Evolutionary conservation across 2,329 filamentous ascomycete genomes (phyloP).

Genomic region (Dryadomyces sulphureus): DNA sequence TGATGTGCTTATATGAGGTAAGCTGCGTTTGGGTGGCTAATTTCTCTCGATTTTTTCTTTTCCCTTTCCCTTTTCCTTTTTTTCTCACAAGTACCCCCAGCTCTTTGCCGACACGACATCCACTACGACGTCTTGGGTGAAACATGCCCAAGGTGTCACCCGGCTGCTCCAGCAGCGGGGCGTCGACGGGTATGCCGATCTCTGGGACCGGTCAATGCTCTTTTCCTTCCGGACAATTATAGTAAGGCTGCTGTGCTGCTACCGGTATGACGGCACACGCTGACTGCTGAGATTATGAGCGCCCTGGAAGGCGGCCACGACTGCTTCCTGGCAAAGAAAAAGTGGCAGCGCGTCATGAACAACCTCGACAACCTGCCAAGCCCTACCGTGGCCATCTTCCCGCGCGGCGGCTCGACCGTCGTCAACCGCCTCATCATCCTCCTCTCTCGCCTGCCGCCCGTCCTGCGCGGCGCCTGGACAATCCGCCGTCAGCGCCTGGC

Average conservation of each 20-base stretch:
- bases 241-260: constrained; percentile 14
- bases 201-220: constrained; percentile 23
- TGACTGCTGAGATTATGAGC: constrained; percentile 20
- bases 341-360: constrained; percentile 21
- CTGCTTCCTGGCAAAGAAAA: constrained; percentile 21
- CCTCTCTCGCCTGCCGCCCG: constrained; percentile 19
- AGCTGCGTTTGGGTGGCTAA: not conserved
- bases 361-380: not conserved
- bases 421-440: constrained; percentile 20
- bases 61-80: not conserved
- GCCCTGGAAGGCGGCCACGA: constrained; percentile 21
- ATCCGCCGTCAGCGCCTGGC: constrained; percentile 17
- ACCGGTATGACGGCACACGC: too few relatives aligned
- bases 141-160: constrained; percentile 23
- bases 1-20: constrained; percentile 26
- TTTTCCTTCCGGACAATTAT: constrained; percentile 22
- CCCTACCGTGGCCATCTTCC: not conserved
- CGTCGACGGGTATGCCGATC: constrained; percentile 18
- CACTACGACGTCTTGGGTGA: constrained; percentile 21
- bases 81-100: constrained; percentile 10
- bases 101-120: constrained; percentile 25
- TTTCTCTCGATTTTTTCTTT: not conserved
- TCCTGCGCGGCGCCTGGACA: constrained; percentile 18
- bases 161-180: constrained; percentile 24
- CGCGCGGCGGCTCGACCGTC: constrained; percentile 10